Percentiles rank a stretch among this genome's conserved stretches.
Conservation (phyloP, 768 basidiomycete species). For the Infundibulicybe gibba region DNA sequence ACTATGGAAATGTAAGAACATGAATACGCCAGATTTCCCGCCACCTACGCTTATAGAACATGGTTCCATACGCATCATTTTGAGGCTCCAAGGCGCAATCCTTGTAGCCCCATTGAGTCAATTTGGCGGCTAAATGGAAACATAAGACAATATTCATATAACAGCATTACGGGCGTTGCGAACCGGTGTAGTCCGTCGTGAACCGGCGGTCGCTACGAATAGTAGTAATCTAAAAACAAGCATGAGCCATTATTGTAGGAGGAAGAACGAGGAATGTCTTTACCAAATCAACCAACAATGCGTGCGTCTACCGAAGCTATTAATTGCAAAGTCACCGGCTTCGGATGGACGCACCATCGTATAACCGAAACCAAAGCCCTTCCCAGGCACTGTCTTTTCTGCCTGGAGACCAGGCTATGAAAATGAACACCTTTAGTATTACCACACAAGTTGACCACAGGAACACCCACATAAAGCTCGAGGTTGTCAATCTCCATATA, state of each 20-base stretch:
- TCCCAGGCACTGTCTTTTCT: conserved; percentile 7
- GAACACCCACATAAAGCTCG: conserved; percentile 28
- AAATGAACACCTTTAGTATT: background rate
- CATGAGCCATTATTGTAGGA: background rate
- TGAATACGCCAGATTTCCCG: background rate
- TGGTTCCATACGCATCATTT: conserved; percentile 14
- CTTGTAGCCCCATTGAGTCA: conserved; percentile 17
- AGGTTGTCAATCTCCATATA: conserved; percentile 30
- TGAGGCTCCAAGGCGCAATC: conserved; percentile 11
- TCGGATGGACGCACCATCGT: conserved; percentile 15
- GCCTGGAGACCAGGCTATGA: conserved; percentile 13
- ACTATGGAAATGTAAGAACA: conserved; percentile 9
- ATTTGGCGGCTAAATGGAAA: conserved; percentile 1
- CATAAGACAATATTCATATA: background rate
- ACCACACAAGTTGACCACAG: background rate
- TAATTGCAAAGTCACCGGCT: background rate
- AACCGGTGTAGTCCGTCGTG: conserved; percentile 10
- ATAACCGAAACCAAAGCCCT: conserved; percentile 17
- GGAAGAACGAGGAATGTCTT: background rate
- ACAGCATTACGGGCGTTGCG: background rate
- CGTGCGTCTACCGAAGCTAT: conserved; percentile 11
- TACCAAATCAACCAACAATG: conserved; percentile 16
- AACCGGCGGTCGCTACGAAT: conserved; percentile 17
- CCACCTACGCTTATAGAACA: conserved; percentile 15
- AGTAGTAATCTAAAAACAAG: conserved; percentile 11